Conservation (phyloP, 2,329 filamentous ascomycete genomes). For the Aureobasidium namibiae region DNA sequence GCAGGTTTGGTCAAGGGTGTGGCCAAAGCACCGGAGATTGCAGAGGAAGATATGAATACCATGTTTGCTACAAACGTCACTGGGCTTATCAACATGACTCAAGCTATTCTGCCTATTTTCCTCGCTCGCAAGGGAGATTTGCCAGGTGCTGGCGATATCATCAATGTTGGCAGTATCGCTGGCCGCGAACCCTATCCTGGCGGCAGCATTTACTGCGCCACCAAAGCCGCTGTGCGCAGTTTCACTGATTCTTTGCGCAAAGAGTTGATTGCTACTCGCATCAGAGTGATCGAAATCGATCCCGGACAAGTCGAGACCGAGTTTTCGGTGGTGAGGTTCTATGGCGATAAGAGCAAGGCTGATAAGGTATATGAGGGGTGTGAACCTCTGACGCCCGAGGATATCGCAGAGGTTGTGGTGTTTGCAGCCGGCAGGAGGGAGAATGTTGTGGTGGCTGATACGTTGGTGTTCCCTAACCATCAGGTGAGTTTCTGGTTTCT, state of each 20-base stretch:
- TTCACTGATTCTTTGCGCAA: slow-evolving; percentile 78
- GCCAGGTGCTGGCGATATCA: slow-evolving; percentile 77
- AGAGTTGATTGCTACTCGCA: slow-evolving; percentile 72
- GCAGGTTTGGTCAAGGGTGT: slow-evolving; percentile 90
- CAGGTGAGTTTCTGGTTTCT: slow-evolving; percentile 52
- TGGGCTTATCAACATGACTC: slow-evolving; percentile 92
- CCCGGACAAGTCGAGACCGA: slow-evolving; percentile 92
- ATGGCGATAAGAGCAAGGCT: slow-evolving; percentile 81
- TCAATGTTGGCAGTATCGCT: slow-evolving; percentile 92
- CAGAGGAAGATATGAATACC: slow-evolving; percentile 67
- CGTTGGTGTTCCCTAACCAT: slow-evolving; percentile 78
- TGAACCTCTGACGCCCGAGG: slow-evolving; percentile 78
- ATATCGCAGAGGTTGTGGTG: slow-evolving; percentile 85
- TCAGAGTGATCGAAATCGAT: slow-evolving; percentile 80
- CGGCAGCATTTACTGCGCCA: slow-evolving; percentile 87
- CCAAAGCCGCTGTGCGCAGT: slow-evolving; percentile 77
- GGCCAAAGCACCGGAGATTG: slow-evolving; percentile 76
- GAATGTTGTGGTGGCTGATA: slow-evolving; percentile 86
- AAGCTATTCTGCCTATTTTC: slow-evolving; percentile 78
- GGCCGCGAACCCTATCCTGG: slow-evolving; percentile 78
- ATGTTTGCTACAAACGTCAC: slow-evolving; percentile 95
- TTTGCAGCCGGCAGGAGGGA: slow-evolving; percentile 76
- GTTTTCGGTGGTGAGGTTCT: slow-evolving; percentile 81
- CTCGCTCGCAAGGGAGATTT: slow-evolving; percentile 53
- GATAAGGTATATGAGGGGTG: slow-evolving; percentile 81